A percentile compares a stretch with the other conserved stretches of the same genome.
Evolutionary conservation across 2,329 filamentous ascomycete genomes (phyloP).

Genomic region (Calonectria leucothoes): DNA sequence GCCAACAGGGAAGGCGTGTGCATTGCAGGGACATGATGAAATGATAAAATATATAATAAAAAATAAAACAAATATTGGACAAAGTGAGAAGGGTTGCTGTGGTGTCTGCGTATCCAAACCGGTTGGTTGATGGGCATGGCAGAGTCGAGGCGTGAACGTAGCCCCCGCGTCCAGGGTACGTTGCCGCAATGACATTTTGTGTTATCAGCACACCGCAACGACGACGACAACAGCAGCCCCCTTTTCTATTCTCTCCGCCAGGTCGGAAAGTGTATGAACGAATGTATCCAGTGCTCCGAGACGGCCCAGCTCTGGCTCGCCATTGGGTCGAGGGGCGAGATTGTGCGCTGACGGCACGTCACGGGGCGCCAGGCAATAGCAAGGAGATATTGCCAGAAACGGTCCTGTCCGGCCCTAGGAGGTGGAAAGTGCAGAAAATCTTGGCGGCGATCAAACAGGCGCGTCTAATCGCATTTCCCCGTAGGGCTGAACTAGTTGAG

Average conservation of each 20-base stretch:
- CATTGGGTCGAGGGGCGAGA: not conserved
- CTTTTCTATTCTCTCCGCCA: not conserved
- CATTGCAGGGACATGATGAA: not conserved
- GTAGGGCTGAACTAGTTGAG: not conserved
- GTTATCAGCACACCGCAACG: not conserved
- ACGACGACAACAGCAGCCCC: no score
- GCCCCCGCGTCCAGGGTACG: no score
- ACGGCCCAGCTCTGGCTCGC: not conserved
- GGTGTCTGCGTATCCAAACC: not conserved
- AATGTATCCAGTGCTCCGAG: not conserved
- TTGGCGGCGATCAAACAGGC: not conserved
- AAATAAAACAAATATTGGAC: not conserved
- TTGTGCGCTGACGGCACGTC: no score
- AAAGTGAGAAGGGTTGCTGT: not conserved
- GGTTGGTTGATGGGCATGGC: not conserved
- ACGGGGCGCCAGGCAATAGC: not conserved
- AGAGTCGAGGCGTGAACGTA: not conserved
- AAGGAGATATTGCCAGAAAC: not conserved
- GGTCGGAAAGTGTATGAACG: not conserved
- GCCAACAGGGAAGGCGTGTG: not conserved
- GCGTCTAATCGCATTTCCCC: not conserved
- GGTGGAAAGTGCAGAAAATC: not conserved
- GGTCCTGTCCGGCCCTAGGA: not conserved
- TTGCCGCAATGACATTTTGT: not conserved
- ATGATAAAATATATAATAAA: not conserved